Conservation (phyloP, 2,329 filamentous ascomycete species). For the Aspergillus fumigatiaffinis region DNA sequence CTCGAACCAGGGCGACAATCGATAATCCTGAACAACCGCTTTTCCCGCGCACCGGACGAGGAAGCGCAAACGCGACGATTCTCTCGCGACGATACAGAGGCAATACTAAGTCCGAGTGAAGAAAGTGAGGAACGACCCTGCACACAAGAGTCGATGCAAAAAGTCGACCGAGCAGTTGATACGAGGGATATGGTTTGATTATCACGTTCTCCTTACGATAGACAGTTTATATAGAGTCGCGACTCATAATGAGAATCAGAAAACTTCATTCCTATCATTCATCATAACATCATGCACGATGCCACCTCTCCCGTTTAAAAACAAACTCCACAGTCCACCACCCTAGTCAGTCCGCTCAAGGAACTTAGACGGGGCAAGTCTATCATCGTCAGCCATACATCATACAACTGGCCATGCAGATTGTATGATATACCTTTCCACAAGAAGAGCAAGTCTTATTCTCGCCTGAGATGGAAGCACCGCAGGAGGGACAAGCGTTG, state of each 20-base stretch:
- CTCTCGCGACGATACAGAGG: conserved; percentile 4
- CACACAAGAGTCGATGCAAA: not conserved
- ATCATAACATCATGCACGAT: not conserved
- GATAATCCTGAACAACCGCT: conserved; percentile 34
- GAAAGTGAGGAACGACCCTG: conserved; percentile 1
- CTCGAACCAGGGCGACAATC: conserved; percentile 24
- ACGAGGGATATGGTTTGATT: conserved; percentile 10
- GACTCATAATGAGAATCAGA: not conserved
- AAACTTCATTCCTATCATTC: not conserved
- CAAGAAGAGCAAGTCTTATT: conserved; percentile 28
- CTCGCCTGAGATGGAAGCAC: conserved; percentile 19
- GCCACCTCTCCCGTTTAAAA: not conserved
- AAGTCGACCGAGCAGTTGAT: conserved; percentile 2
- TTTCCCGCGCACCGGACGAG: conserved; percentile 19
- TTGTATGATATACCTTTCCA: conserved; percentile 17
- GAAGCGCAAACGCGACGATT: conserved; percentile 9
- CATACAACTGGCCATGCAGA: not conserved
- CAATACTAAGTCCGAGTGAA: conserved; percentile 11
- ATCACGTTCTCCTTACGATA: not conserved
- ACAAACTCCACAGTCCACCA: not conserved
- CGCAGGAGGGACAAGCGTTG: conserved; percentile 24
- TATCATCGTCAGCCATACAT: conserved; percentile 5
- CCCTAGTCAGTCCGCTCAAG: not conserved
- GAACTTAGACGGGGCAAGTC: conserved; percentile 19
- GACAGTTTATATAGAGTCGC: not conserved